phyloP scores from a whole-genome alignment of 1,139 yeast species.

The Hemisphaericaspora lyxosophila region DNA sequence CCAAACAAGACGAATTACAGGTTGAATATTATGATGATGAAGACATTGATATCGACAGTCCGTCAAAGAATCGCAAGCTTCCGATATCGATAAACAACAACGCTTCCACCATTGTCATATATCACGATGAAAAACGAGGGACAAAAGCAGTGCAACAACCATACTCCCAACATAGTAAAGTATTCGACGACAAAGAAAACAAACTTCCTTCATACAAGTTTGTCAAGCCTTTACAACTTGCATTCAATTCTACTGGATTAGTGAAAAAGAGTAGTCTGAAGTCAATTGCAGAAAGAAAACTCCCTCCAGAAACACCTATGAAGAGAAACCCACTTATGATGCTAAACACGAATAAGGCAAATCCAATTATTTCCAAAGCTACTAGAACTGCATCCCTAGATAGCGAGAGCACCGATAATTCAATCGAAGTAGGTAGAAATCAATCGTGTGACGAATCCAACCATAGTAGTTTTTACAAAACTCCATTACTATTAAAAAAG shows the following conservation, averaged over 20 bases:
- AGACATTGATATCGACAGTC: constrained; percentile 31
- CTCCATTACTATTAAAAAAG: constrained; percentile 15
- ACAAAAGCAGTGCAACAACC: not conserved
- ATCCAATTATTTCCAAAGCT: constrained; percentile 15
- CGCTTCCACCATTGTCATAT: constrained; percentile 17
- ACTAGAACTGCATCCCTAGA: constrained; percentile 6
- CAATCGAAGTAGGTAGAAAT: constrained; percentile 47
- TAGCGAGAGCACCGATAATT: constrained; percentile 13
- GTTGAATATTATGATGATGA: constrained; percentile 34
- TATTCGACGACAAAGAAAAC: constrained; percentile 37
- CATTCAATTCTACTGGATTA: constrained; percentile 75
- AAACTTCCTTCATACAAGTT: constrained; percentile 53
- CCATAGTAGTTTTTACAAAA: constrained; percentile 34
- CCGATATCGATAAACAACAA: constrained; percentile 19
- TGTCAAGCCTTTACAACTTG: constrained; percentile 83
- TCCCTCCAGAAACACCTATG: constrained; percentile 81
- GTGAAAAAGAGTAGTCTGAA: constrained; percentile 63
- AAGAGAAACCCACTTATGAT: constrained; percentile 56
- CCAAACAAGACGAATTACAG: constrained; percentile 8
- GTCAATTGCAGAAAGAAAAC: constrained; percentile 25
- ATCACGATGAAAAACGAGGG: constrained; percentile 17
- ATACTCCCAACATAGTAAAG: constrained; percentile 5
- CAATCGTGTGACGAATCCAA: constrained; percentile 16
- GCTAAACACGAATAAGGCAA: constrained; percentile 26
- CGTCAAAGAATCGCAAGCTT: constrained; percentile 35